phyloP scores from a whole-genome alignment of 495 filamentous ascomycete species.

The Penicillium daleae region DNA sequence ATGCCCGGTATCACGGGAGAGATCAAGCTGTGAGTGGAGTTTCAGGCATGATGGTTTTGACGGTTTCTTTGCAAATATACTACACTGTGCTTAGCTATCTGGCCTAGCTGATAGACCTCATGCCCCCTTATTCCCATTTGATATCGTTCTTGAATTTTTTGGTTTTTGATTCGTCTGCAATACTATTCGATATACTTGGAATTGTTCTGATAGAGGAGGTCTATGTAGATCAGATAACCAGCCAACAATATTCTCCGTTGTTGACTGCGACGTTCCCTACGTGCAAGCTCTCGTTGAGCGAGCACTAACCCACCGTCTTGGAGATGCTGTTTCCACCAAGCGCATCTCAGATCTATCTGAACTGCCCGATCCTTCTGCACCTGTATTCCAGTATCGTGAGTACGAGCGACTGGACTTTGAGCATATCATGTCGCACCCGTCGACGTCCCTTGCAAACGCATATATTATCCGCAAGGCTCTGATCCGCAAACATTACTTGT shows the following conservation, averaged over 20 bases:
- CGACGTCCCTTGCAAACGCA: conserved; percentile 68
- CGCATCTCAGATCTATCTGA: conserved; percentile 50
- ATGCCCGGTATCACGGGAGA: conserved; percentile 68
- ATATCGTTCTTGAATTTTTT: conserved; percentile 1
- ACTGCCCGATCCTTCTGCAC: conserved; percentile 46
- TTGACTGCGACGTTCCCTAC: conserved; percentile 85
- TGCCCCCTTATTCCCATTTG: conserved; percentile 25
- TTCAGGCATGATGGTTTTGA: conserved; percentile 33
- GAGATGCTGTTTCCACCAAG: conserved; percentile 39
- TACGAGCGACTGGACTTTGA: conserved; percentile 90
- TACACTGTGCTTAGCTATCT: conserved; percentile 32
- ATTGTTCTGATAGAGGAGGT: conserved; percentile 46
- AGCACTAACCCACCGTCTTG: conserved; percentile 68
- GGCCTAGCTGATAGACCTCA: conserved; percentile 37
- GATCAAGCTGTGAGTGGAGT: conserved; percentile 84
- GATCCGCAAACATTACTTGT: conserved; percentile 94
- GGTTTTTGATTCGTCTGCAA: conserved; percentile 10
- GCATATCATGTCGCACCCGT: conserved; percentile 62
- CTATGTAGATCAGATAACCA: conserved; percentile 47
- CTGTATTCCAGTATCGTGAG: conserved; percentile 76
- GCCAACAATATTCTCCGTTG: conserved; percentile 65
- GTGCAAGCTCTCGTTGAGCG: conserved; percentile 79
- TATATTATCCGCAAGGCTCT: conserved; percentile 96
- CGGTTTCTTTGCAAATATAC: conserved; percentile 32
- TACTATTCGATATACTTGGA: conserved; percentile 15